phyloP scores from a whole-genome alignment of 331 rosid genomes.

The Ulmus americana region DNA sequence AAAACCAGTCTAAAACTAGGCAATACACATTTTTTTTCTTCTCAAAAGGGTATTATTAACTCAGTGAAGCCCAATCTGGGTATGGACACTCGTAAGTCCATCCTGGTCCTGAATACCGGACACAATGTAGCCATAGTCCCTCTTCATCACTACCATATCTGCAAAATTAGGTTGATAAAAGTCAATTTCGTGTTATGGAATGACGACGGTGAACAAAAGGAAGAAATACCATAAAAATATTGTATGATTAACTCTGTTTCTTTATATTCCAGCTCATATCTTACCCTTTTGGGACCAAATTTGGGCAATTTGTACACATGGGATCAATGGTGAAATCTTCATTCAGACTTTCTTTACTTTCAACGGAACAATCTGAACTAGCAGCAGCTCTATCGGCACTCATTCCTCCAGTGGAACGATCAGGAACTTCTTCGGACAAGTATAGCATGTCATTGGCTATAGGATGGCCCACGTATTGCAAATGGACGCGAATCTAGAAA shows the following conservation, averaged over 20 bases:
- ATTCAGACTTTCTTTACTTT: slow-evolving; percentile 31
- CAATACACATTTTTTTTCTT: too few relatives aligned
- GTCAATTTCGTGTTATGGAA: too few relatives aligned
- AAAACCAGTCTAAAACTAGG: too few relatives aligned
- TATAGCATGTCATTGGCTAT: slow-evolving; percentile 84
- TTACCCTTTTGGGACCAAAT: slow-evolving; percentile 87
- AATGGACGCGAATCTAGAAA: slow-evolving; percentile 85
- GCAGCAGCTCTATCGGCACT: slow-evolving; percentile 60
- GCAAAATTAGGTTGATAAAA: slow-evolving; percentile 17
- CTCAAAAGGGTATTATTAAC: slow-evolving; percentile 10
- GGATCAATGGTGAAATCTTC: slow-evolving; percentile 69
- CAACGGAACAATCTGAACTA: slow-evolving; percentile 29
- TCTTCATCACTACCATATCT: slow-evolving; percentile 70
- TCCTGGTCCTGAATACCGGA: slow-evolving; percentile 74
- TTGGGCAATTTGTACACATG: slow-evolving; percentile 95
- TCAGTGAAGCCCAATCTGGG: slow-evolving; percentile 75
- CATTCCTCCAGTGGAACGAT: slow-evolving; percentile 40
- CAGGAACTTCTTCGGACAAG: slow-evolving; percentile 46
- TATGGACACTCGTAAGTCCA: slow-evolving; percentile 86
- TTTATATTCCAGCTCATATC: neutral
- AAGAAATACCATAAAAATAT: too few relatives aligned
- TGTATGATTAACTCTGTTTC: neutral
- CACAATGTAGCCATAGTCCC: slow-evolving; percentile 83
- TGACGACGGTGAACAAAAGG: too few relatives aligned
- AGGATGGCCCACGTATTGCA: slow-evolving; percentile 77